phyloP scores from a whole-genome alignment of 331 rosid genomes.

The Saraca asoca region DNA sequence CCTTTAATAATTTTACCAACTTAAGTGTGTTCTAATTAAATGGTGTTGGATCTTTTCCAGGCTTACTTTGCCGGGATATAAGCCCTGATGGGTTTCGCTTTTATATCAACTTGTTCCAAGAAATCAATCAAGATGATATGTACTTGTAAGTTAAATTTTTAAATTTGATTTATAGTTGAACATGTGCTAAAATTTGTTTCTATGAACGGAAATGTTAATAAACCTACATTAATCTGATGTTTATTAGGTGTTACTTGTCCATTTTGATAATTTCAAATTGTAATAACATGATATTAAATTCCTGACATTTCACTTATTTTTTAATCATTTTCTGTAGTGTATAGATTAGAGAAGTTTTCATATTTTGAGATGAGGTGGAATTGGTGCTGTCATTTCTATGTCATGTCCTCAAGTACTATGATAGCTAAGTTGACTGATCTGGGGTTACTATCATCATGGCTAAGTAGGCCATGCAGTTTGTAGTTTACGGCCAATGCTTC shows the following conservation, averaged over 20 bases:
- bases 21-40: constrained; percentile 26
- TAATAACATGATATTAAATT: constrained; percentile 9
- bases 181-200: background rate
- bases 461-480: no score
- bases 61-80: constrained; percentile 83
- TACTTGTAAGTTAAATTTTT: constrained; percentile 67
- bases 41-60: constrained; percentile 49
- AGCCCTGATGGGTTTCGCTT: constrained; percentile 94
- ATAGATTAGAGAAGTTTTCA: no score
- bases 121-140: constrained; percentile 56
- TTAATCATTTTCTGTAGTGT: no score
- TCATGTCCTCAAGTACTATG: no score
- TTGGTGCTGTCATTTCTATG: no score
- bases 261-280: constrained; percentile 3
- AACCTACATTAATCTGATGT: constrained; percentile 1
- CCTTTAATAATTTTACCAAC: constrained; percentile 11
- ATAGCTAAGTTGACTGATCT: no score
- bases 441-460: no score
- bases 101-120: constrained; percentile 71
- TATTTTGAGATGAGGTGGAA: no score
- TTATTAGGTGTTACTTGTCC: constrained; percentile 17
- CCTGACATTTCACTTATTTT: background rate
- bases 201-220: no score
- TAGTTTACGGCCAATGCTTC: no score
- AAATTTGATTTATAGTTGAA: constrained; percentile 6